Base-by-base conservation (phyloP, 768 basidiomycete species). In the Artomyces pyxidatus region DNA sequence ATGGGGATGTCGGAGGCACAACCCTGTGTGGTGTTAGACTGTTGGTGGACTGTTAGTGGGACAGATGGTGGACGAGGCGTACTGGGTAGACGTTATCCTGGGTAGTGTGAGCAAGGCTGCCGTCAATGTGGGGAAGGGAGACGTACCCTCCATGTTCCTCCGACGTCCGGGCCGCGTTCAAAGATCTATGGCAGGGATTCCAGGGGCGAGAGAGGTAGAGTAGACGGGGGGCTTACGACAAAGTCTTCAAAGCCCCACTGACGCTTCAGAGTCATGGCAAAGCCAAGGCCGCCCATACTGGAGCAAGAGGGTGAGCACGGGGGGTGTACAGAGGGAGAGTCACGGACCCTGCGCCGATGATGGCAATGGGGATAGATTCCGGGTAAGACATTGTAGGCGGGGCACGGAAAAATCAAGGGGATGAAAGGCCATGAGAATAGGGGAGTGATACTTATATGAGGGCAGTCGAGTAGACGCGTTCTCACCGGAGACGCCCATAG, bases 1-100 rank as follows among this genome's bases (percentile, higher is more conserved):
- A 45, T 52, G 3, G 58, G 46, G 6, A 64, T 38, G 45, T 65
- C 63, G 11, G 54, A 62, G 2, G 50, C 61, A 41, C 63, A 63
- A 23, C 63, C 63, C 62, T 63, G 40, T 30, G 28, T 17, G 21
- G 7, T 7, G 37, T 40, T 27, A 42, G 38, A 28, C 21, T 10
- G 16, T 5, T 1, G 37, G 5, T 10, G 7, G 28, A 2, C 23
- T 32, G 23, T 22, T 5, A 7, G n/a, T n/a, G 22, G 35, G 37
- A 16, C 25, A 16, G 8, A 16, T 16, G n/a, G 30, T 9, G 28
- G 14, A 35, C 27, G 25, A 28, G 29, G 29, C 54, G 49, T 38
- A 61, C 62, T 2, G 61, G 61, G 28, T 63, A 63, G 5, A 56
- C 55, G 48, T 63, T 63, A 10, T 56, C 55, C 58, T 62, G 26